Base-by-base conservation (phyloP, 257 asterid genomes). In the Petunia secreta region DNA sequence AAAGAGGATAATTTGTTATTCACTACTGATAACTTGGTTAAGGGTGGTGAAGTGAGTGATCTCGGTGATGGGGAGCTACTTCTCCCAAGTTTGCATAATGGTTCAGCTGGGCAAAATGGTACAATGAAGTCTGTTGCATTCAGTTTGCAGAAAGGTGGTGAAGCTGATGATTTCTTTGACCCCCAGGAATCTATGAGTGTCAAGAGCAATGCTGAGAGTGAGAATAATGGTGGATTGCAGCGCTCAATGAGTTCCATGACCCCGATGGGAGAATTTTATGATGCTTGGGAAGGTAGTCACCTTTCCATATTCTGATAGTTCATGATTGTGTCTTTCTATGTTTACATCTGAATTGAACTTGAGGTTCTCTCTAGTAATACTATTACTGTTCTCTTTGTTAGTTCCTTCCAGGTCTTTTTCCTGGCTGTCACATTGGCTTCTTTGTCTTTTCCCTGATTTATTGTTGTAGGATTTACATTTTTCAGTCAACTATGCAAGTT, bases 221-320 rank as follows among this genome's bases (percentile, higher is more conserved):
- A 91, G 81, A 86, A 82, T 75, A 89, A 71, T 78, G 82, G 85
- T 83, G 92, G 81, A 79, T 80, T 81, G 1, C 95, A 90, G 66
- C 86, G 84, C 53, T 80, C 86, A 73, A 41, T 85, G 75, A 89
- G 83, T 89, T 79, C 85, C 13, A 59, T 88, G 16, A 85, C 96
- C 50, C 92, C 96, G 3, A 2, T 81, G 64, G 86, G 96, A 16
- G 98, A 92, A 86, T 94, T 92, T 89, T 96, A 89, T 84, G 99
- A 96, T 90, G 99, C 99, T 67, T 96, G 97, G 98, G 99, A 96
- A 90, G 99, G 99, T 96, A 83, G 77, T 40, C 68, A 40, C 78
- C 76, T 86, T 66, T 82, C 57, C 75, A 64, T 52, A 8, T 74
- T 53, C 2, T n/a, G 52, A 73, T 80, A 75, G 38, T 39, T 55